phyloP scores from a whole-genome alignment of 345 rosid genomes.

The Syzygium aromaticum region DNA sequence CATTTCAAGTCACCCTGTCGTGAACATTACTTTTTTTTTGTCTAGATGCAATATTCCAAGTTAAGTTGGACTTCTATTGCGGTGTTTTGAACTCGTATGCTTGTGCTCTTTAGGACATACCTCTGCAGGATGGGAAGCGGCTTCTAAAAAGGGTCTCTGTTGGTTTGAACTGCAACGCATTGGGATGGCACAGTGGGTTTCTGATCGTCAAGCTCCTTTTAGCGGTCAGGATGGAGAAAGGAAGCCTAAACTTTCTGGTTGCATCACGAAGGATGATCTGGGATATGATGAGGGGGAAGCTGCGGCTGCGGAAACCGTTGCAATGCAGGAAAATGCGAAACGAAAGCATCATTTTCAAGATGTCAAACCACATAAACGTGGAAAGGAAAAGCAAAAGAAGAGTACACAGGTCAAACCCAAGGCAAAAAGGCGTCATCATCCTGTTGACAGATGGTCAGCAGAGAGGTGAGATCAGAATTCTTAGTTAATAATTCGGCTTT shows the following conservation, averaged over 20 bases:
- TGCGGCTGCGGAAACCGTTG: background rate
- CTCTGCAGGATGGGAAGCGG: background rate
- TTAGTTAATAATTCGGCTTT: background rate
- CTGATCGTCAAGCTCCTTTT: background rate
- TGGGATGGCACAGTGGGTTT: background rate
- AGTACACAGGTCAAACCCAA: background rate
- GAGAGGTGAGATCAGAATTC: constrained; percentile 41
- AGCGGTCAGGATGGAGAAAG: background rate
- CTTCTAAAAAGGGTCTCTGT: background rate
- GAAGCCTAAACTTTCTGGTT: background rate
- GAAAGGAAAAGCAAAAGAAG: background rate
- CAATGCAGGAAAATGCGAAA: background rate
- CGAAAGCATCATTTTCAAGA: background rate
- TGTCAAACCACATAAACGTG: background rate
- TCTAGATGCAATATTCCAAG: background rate
- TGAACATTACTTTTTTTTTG: background rate
- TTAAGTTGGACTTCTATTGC: background rate
- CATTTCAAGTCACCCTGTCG: background rate
- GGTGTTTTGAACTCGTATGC: background rate
- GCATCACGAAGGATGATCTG: background rate
- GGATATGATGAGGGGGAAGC: background rate
- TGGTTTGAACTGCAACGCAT: background rate
- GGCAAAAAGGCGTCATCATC: background rate
- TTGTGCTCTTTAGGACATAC: background rate
- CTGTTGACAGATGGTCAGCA: constrained; percentile 48